Evolutionary conservation across 148 eudicot species (phyloP), one percentile per base, ranked within the genome.

Genomic region (Drosera capensis): DNA sequence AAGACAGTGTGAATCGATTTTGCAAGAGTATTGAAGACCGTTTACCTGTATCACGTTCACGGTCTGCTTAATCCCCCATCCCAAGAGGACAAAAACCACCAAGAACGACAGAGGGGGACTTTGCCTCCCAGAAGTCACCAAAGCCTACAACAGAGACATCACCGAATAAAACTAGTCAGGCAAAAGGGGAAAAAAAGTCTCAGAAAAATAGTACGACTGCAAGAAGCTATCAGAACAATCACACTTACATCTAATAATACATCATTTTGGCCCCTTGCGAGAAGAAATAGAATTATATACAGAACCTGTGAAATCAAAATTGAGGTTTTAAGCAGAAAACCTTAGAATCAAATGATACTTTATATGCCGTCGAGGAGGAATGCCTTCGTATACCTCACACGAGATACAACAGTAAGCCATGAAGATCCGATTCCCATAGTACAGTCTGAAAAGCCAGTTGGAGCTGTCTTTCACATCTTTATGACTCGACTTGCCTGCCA

Each of bases 391-490:
- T 65, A 88, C 95, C 95, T 90, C 97, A 71, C 97, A 90, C 11
- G 97, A 78, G 39, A 84, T 82, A 60, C 97, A 90, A 43, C 97
- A 84, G 48, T 68, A 90, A 55, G 82, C 73, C 97, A 90, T 90
- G 40, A 90, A 84, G 49, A 75, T 84, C 62, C 93, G 56, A 63
- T 80, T 78, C 42, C 87, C 75, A 37, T 90, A 84, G 44, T 90
- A 90, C 39, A 68, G 68, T 75, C 68, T 78, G 69, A 90, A 90
- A 44, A 83, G 73, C 97, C 95, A 80, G 45, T 63, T 90, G 48
- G 78, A 68, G 61, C 93, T 83, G 59, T 90, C 97, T 60, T 80
- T 84, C 5, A 80, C 97, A 66, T 90, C 97, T 66, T 90, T 84
- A 57, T 90, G 97, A 68, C 87, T 90, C 56, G 54, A 63, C 68